Percentiles rank a stretch among this genome's conserved stretches.
Evolutionary conservation across 768 basidiomycete species (phyloP).

Genomic region (Suillus variegatus): DNA sequence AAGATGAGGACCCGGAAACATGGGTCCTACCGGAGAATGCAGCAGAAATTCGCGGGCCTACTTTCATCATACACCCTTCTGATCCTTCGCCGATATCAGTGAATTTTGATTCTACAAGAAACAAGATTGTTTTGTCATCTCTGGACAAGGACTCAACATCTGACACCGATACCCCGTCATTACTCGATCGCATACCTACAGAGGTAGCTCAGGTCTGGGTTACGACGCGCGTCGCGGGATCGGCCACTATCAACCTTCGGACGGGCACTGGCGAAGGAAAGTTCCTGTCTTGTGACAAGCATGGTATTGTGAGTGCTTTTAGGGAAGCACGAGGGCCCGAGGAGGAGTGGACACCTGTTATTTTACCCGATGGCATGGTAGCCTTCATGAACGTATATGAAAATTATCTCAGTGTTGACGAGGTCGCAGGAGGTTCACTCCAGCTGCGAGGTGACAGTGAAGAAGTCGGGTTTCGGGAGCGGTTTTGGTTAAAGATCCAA

Average conservation of each 20-base stretch:
- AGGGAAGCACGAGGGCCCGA: conserved; percentile 90
- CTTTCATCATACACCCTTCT: conserved; percentile 81
- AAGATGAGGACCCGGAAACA: conserved; percentile 68
- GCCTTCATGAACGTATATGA: conserved; percentile 89
- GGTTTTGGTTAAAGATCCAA: conserved; percentile 90
- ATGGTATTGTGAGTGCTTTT: conserved; percentile 82
- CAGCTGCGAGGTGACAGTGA: conserved; percentile 84
- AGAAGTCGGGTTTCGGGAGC: conserved; percentile 80
- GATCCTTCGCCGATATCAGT: conserved; percentile 76
- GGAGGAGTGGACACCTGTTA: conserved; percentile 90
- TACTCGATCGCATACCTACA: conserved; percentile 70
- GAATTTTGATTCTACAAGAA: conserved; percentile 77
- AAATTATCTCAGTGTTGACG: conserved; percentile 83
- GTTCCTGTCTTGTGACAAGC: conserved; percentile 85
- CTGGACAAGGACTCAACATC: conserved; percentile 59
- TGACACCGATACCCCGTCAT: conserved; percentile 37
- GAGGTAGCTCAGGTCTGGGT: conserved; percentile 95
- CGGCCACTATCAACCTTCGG: conserved; percentile 81
- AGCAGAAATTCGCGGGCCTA: conserved; percentile 82
- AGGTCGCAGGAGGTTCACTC: conserved; percentile 80
- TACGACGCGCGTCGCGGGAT: conserved; percentile 80
- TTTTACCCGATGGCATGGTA: conserved; percentile 82
- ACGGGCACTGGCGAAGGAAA: conserved; percentile 88
- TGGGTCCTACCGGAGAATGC: conserved; percentile 79
- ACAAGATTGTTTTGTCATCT: conserved; percentile 63